A percentile compares a stretch with the other conserved stretches of the same genome.
These are phyloP conservation scores for Venturia asperata DNA, from an alignment of 2,329 filamentous ascomycete species.

Conservation along the genomic window DNA sequence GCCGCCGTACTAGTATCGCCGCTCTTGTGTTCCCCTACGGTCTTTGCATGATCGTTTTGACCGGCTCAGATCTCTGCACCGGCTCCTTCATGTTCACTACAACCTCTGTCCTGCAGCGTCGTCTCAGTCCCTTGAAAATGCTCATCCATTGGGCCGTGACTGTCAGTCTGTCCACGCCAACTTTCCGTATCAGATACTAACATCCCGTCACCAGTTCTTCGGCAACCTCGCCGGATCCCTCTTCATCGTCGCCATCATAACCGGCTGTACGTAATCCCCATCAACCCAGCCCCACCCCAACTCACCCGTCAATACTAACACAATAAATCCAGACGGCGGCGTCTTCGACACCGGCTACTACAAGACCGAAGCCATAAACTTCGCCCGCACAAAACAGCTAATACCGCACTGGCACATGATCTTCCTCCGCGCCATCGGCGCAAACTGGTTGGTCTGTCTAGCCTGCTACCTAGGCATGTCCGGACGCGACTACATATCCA, in stretches of 20 bases:
- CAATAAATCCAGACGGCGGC: slow-evolving; percentile 33
- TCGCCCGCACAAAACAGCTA: slow-evolving; percentile 24
- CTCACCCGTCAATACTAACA: not conserved
- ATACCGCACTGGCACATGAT: slow-evolving; percentile 23
- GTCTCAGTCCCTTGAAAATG: slow-evolving; percentile 32
- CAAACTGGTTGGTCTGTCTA: slow-evolving; percentile 26
- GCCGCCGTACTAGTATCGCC: slow-evolving; percentile 34
- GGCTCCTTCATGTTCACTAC: slow-evolving; percentile 36
- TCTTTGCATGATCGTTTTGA: slow-evolving; percentile 44
- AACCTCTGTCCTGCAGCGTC: slow-evolving; percentile 23
- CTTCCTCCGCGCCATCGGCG: slow-evolving; percentile 25
- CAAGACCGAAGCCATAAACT: slow-evolving; percentile 23
- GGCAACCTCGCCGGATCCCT: slow-evolving; percentile 45
- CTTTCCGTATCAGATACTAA: not conserved
- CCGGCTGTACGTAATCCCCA: slow-evolving; percentile 36
- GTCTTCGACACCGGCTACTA: slow-evolving; percentile 33
- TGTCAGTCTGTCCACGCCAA: not conserved
- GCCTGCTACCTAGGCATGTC: slow-evolving; percentile 25
- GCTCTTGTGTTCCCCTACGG: slow-evolving; percentile 46
- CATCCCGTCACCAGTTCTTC: slow-evolving; percentile 29
- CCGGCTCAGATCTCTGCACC: slow-evolving; percentile 45
- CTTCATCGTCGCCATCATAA: slow-evolving; percentile 43
- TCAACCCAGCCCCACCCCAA: slow-evolving; percentile 18
- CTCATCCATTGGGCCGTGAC: slow-evolving; percentile 40
- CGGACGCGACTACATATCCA: slow-evolving; percentile 24